A percentile compares a stretch with the other conserved stretches of the same genome.
These are phyloP conservation scores for Trypanosoma brucei DNA, from an alignment of 208 protist species.

Conservation along the genomic window DNA sequence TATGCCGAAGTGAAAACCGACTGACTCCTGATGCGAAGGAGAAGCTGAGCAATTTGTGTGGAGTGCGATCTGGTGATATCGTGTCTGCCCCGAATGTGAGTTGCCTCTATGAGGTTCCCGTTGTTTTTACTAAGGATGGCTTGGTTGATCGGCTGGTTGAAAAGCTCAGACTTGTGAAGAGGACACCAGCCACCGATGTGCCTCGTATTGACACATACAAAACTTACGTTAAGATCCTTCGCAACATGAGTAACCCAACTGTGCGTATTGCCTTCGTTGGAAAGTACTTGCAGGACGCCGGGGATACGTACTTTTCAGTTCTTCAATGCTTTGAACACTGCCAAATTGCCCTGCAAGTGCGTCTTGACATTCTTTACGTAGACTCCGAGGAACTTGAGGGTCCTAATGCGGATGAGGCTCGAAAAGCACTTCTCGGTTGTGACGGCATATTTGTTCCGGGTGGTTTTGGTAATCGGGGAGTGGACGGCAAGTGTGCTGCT, in stretches of 20 bases:
- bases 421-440: slow-evolving; percentile 61
- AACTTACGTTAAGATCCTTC: slow-evolving; percentile 63
- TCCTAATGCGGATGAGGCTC: slow-evolving; percentile 53
- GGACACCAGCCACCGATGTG: slow-evolving; percentile 43
- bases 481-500: slow-evolving; percentile 96
- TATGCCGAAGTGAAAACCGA: slow-evolving; percentile 93
- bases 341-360: slow-evolving; percentile 83
- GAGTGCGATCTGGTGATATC: slow-evolving; percentile 92
- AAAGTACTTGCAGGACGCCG: slow-evolving; percentile 95
- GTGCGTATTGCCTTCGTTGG: slow-evolving; percentile 97
- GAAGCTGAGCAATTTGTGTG: slow-evolving; percentile 97
- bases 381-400: slow-evolving; percentile 82
- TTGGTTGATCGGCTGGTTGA: slow-evolving; percentile 71
- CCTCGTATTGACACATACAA: slow-evolving; percentile 77
- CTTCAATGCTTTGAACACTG: slow-evolving; percentile 97
- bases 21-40: slow-evolving; percentile 67
- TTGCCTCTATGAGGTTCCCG: slow-evolving; percentile 95
- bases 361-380: slow-evolving; percentile 95
- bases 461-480: slow-evolving; percentile 97
- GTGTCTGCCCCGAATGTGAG: slow-evolving; percentile 94
- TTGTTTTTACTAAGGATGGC: slow-evolving; percentile 90
- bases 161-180: slow-evolving; percentile 63
- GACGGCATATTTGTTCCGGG: slow-evolving; percentile 98
- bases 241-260: slow-evolving; percentile 63
- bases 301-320: slow-evolving; percentile 98